These are phyloP conservation scores for Peronospora tabacina DNA, from an alignment of 352 stramenopile species.

Conservation along the genomic window DNA sequence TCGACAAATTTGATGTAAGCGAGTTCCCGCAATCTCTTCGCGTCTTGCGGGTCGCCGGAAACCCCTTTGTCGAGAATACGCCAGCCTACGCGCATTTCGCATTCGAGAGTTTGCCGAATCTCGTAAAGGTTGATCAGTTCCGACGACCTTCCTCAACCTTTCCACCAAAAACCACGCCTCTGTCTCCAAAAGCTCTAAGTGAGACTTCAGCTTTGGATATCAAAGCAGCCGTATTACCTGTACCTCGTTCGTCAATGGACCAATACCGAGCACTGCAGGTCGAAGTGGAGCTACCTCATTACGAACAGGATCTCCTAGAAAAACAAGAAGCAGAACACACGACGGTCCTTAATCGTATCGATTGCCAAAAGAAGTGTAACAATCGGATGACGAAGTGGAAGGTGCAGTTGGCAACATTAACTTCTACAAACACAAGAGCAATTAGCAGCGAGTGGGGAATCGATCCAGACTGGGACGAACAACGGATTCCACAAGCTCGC, in stretches of 20 bases:
- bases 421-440: constrained; percentile 35
- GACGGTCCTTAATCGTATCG: constrained; percentile 17
- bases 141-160: constrained; percentile 22
- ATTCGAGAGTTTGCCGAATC: constrained; percentile 53
- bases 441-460: constrained; percentile 24
- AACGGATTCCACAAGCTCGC: constrained; percentile 19
- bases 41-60: constrained; percentile 43
- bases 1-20: constrained; percentile 51
- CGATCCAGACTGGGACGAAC: constrained; percentile 8
- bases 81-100: constrained; percentile 49
- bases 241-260: constrained; percentile 25
- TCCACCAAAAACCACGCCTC: constrained; percentile 3
- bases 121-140: constrained; percentile 51
- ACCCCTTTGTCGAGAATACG: constrained; percentile 51
- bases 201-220: constrained; percentile 5
- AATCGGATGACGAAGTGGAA: constrained; percentile 47
- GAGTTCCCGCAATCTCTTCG: constrained; percentile 54
- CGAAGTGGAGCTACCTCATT: constrained; percentile 14
- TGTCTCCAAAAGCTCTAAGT: constrained; percentile 21
- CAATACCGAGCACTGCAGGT: constrained; percentile 30
- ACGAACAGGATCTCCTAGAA: constrained; percentile 18
- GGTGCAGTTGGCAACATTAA: constrained; percentile 39
- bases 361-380: constrained; percentile 41
- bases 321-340: constrained; percentile 19
- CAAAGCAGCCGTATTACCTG: constrained; percentile 1